These are phyloP conservation scores for Cynanchum wilfordii DNA, from an alignment of 257 asterid genomes.

Conservation along the genomic window DNA sequence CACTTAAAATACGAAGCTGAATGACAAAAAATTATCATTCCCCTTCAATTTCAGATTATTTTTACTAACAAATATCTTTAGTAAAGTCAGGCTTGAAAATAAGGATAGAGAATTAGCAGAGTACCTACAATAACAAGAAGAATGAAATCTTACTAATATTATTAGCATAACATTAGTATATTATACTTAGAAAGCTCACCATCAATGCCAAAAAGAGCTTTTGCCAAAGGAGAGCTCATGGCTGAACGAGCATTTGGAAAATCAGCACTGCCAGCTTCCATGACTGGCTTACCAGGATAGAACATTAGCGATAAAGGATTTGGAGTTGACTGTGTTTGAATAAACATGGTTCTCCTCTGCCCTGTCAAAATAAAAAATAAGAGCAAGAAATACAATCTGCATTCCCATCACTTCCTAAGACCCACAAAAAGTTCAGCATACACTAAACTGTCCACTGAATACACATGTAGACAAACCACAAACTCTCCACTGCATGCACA, in stretches of 20 bases:
- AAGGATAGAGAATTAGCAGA: background rate
- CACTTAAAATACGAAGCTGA: background rate
- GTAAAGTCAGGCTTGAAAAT: background rate
- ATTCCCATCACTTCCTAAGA: background rate
- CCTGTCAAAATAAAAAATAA: constrained; percentile 43
- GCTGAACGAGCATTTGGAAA: constrained; percentile 94
- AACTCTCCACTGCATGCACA: background rate
- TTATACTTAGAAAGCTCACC: constrained; percentile 36
- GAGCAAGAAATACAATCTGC: background rate
- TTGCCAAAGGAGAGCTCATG: constrained; percentile 86
- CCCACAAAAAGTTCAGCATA: background rate
- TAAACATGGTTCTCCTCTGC: constrained; percentile 92
- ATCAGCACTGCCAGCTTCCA: constrained; percentile 83
- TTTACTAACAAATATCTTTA: background rate
- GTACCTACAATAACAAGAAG: background rate
- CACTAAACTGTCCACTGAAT: background rate
- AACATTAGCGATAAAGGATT: constrained; percentile 94
- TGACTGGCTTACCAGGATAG: constrained; percentile 88
- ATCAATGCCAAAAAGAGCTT: constrained; percentile 73
- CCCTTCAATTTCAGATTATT: background rate
- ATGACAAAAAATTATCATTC: background rate
- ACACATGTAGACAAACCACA: background rate
- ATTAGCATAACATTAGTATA: background rate
- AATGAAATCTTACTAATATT: background rate
- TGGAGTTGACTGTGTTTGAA: constrained; percentile 92